Evolutionary conservation across 805 yeast genomes (phyloP), one percentile per base, ranked within the genome.

Genomic region (Yamadazyma phyllophila): DNA sequence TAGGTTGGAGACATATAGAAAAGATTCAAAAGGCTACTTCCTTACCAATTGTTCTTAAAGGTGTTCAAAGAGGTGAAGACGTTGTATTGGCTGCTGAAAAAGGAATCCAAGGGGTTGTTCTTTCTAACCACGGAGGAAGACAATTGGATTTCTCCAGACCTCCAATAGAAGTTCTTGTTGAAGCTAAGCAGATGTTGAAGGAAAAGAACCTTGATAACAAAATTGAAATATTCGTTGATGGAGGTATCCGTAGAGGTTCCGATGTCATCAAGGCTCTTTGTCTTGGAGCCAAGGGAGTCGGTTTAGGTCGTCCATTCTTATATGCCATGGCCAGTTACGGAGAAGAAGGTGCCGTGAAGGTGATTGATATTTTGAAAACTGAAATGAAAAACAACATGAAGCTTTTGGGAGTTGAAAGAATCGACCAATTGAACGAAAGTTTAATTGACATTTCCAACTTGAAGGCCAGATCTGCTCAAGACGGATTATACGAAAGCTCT

Each of bases 61-160:
- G 96, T 47, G 82, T 88, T 17, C 95, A 87, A 64, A 70, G 91
- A 27, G 80, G 78, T 38, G 94, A 85, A 51, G 96, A 89, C 59
- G 89, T 86, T 0, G 61, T 87, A 13, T 63, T 67, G 53, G 96
- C 96, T 0, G 81, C 80, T 7, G 83, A 85, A 53, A 63, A 73
- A 52, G 94, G 94, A 3, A 76, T 78, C 26, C 77, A 81, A 29
- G 96, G 91, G 35, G 83, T 88, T 14, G 86, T 89, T 4, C 56
- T 88, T 40, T 87, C 95, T 2, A 88, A 88, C 60, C 96, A 88
- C 63, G 96, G 96, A 49, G 96, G 96, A 39, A 74, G 96, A 49
- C 96, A 88, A 65, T 69, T 88, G 46, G 96, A 88, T 66, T 85
- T 80, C 56, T 74, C 95, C 1, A 75, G 87, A 13, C 80, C 96